Evolutionary conservation across 306 rosid genomes (phyloP).

Genomic region (Astragalus membranaceus): DNA sequence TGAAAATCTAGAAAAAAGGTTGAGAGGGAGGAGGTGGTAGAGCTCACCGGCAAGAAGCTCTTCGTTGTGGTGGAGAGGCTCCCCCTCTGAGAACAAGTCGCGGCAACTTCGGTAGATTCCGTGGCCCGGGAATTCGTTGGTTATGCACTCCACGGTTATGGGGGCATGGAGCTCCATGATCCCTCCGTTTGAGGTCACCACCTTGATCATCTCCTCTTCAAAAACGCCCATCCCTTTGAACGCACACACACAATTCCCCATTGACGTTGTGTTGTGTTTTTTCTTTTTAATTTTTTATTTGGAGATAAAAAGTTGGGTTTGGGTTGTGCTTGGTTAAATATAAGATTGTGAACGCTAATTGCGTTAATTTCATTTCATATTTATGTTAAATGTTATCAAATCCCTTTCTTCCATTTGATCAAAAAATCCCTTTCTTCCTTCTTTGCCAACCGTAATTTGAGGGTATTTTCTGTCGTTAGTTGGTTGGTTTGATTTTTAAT

Average conservation of each 20-base stretch:
- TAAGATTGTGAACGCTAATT: no score
- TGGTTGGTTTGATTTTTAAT: no score
- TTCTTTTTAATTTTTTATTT: no score
- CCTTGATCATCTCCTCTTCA: slow-evolving; percentile 36
- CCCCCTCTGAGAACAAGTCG: slow-evolving; percentile 15
- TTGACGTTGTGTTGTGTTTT: not conserved
- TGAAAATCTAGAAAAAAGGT: slow-evolving; percentile 10
- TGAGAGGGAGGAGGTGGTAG: slow-evolving; percentile 71
- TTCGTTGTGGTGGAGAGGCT: slow-evolving; percentile 48
- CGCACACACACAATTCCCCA: slow-evolving; percentile 59
- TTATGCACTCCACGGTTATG: slow-evolving; percentile 44
- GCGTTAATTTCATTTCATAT: no score
- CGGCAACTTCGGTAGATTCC: slow-evolving; percentile 48
- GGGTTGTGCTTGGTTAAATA: no score
- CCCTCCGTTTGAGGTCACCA: slow-evolving; percentile 59
- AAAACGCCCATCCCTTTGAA: slow-evolving; percentile 29
- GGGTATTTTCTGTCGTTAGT: no score
- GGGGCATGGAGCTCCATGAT: slow-evolving; percentile 68
- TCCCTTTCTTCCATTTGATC: no score
- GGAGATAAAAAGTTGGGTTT: no score
- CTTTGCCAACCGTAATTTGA: no score
- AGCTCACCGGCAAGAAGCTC: slow-evolving; percentile 45
- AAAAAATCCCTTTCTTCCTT: no score
- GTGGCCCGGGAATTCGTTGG: slow-evolving; percentile 64
- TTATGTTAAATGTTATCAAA: no score